These are phyloP conservation scores for Coffea humblotiana DNA, from an alignment of 305 asterid genomes.

Conservation along the genomic window DNA sequence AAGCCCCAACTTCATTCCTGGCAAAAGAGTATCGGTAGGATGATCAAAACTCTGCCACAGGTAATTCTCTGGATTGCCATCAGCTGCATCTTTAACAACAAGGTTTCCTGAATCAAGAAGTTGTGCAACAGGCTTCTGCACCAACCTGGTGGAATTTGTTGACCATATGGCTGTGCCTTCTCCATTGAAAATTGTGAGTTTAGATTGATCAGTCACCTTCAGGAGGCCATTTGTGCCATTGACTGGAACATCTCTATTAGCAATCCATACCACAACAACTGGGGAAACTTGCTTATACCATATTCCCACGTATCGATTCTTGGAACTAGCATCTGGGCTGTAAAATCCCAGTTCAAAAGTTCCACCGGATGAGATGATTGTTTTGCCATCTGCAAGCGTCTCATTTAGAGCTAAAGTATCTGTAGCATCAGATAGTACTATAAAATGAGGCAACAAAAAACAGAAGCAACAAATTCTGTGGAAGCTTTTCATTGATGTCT, in stretches of 20 bases:
- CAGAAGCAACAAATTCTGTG: not conserved
- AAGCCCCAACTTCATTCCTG: slow-evolving; percentile 19
- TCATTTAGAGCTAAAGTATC: not conserved
- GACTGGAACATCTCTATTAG: slow-evolving; percentile 21
- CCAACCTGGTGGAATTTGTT: slow-evolving; percentile 6
- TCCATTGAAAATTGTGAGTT: not conserved
- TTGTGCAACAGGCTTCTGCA: slow-evolving; percentile 12
- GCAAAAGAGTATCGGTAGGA: slow-evolving; percentile 21
- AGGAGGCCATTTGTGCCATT: slow-evolving; percentile 9
- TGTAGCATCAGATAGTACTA: not conserved
- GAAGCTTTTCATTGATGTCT: not conserved
- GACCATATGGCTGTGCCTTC: slow-evolving; percentile 8
- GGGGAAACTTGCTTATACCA: slow-evolving; percentile 19
- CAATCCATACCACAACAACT: slow-evolving; percentile 17
- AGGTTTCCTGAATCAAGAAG: slow-evolving; percentile 27
- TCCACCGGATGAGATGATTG: slow-evolving; percentile 23
- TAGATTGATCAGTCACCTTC: not conserved
- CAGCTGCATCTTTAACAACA: slow-evolving; percentile 22
- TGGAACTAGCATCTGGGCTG: slow-evolving; percentile 6
- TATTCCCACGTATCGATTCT: slow-evolving; percentile 13
- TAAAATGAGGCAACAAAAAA: not conserved
- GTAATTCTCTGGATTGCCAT: slow-evolving; percentile 15
- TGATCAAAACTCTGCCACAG: slow-evolving; percentile 20
- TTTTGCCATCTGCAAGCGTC: slow-evolving; percentile 15
- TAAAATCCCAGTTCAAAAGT: slow-evolving; percentile 25